phyloP scores from a whole-genome alignment of 345 rosid genomes.

The Eucalyptus sp. region DNA sequence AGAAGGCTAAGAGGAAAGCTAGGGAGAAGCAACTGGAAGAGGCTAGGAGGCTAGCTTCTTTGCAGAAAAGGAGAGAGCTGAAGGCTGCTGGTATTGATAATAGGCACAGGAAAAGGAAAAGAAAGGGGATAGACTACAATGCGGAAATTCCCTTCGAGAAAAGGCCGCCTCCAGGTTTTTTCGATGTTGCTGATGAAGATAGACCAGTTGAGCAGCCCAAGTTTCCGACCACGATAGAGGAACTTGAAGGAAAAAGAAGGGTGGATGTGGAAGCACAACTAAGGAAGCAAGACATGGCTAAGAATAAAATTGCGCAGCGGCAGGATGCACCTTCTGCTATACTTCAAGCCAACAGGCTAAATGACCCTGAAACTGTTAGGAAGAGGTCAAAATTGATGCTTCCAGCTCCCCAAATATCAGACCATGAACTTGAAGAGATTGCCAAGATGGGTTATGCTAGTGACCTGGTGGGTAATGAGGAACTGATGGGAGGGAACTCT shows the following conservation, averaged over 20 bases:
- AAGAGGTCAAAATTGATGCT: slow-evolving; percentile 95
- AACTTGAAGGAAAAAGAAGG: slow-evolving; percentile 93
- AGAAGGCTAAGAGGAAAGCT: slow-evolving; percentile 96
- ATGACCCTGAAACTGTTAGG: slow-evolving; percentile 95
- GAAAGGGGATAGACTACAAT: slow-evolving; percentile 96
- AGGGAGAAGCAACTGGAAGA: slow-evolving; percentile 99
- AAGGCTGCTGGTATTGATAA: slow-evolving; percentile 96
- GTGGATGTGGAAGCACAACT: slow-evolving; percentile 78
- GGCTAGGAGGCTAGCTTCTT: slow-evolving; percentile 98
- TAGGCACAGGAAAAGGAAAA: slow-evolving; percentile 73
- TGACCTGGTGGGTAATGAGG: slow-evolving; percentile 82
- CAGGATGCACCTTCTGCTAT: slow-evolving; percentile 96
- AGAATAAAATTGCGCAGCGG: slow-evolving; percentile 82
- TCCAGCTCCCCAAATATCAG: slow-evolving; percentile 96
- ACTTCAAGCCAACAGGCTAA: slow-evolving; percentile 92
- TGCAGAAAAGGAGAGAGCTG: slow-evolving; percentile 93
- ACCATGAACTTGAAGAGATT: slow-evolving; percentile 89
- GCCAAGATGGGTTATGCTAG: slow-evolving; percentile 99
- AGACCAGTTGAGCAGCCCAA: slow-evolving; percentile 62
- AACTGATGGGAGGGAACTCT: slow-evolving; percentile 77
- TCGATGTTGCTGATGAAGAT: slow-evolving; percentile 84
- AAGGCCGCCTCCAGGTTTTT: slow-evolving; percentile 92
- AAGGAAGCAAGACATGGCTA: slow-evolving; percentile 80
- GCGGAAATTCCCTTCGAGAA: slow-evolving; percentile 98
- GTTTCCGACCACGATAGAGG: slow-evolving; percentile 92